A percentile compares a stretch with the other conserved stretches of the same genome.
Evolutionary conservation across 768 basidiomycete species (phyloP).

Genomic region (Boletus reticuloceps): DNA sequence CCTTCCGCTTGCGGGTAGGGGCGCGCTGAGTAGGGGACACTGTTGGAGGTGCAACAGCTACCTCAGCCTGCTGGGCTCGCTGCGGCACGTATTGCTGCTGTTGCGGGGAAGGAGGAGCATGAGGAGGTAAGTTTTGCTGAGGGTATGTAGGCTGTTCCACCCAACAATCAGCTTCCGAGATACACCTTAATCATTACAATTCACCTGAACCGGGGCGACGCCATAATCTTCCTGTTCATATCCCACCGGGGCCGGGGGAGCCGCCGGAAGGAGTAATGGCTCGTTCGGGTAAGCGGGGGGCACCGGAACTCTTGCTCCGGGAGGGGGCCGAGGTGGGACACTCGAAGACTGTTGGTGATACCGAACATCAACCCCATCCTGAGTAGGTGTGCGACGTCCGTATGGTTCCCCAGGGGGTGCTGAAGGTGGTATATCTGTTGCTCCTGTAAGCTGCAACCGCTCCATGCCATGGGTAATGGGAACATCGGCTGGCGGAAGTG

Average conservation of each 20-base stretch:
- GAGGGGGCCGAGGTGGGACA: constrained; percentile 34
- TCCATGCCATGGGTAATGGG: constrained; percentile 40
- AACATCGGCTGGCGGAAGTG: constrained; percentile 33
- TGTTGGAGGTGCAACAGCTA: constrained; percentile 26
- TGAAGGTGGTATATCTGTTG: constrained; percentile 35
- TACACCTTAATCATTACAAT: not conserved
- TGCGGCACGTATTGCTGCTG: constrained; percentile 27
- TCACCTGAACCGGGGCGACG: constrained; percentile 23
- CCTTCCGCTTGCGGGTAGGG: constrained; percentile 67
- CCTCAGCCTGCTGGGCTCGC: constrained; percentile 32
- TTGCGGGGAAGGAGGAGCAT: constrained; percentile 13
- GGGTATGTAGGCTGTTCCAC: constrained; percentile 20
- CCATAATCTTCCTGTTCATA: constrained; percentile 32
- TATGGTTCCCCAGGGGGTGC: constrained; percentile 19
- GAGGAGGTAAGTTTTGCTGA: constrained; percentile 22
- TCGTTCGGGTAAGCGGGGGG: constrained; percentile 36
- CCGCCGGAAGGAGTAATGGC: constrained; percentile 26
- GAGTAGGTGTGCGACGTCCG: constrained; percentile 24
- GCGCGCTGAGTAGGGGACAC: constrained; percentile 40
- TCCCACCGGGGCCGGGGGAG: constrained; percentile 10
- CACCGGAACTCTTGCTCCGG: constrained; percentile 38
- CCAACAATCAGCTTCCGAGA: constrained; percentile 1
- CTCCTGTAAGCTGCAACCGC: constrained; percentile 42
- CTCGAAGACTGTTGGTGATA: constrained; percentile 37
- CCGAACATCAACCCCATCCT: constrained; percentile 41